phyloP scores from a whole-genome alignment of 1,284 basidiomycete genomes.

The Mycosarcoma mackinlayi region DNA sequence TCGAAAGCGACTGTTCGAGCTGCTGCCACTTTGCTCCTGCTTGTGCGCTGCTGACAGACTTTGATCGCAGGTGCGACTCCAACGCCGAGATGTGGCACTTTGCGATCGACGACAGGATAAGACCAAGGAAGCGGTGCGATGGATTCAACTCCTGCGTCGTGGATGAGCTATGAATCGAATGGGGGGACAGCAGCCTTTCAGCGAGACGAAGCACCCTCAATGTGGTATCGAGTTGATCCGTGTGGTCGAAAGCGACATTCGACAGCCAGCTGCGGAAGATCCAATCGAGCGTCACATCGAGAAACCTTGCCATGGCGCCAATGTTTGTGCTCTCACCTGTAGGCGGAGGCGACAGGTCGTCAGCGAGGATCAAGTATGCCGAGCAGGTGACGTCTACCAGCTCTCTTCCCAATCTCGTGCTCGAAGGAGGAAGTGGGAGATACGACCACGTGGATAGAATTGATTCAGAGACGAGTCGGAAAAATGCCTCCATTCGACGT shows the following conservation, averaged over 20 bases:
- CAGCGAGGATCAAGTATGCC: constrained; percentile 5
- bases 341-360: constrained; percentile 8
- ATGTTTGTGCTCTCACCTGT: not conserved
- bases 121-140: not conserved
- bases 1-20: not conserved
- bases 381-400: constrained; percentile 24
- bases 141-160: not conserved
- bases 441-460: constrained; percentile 44
- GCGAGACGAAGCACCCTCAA: constrained; percentile 6
- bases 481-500: constrained; percentile 24
- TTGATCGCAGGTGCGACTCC: constrained; percentile 10
- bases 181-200: constrained; percentile 2
- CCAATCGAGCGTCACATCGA: constrained; percentile 32
- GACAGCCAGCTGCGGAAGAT: constrained; percentile 22
- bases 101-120: constrained; percentile 11
- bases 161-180: too few species aligned
- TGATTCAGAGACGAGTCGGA: constrained; percentile 17
- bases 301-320: constrained; percentile 15
- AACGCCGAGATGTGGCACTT: constrained; percentile 22
- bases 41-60: not conserved
- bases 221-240: constrained; percentile 10
- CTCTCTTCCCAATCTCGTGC: constrained; percentile 7
- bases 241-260: constrained; percentile 15
- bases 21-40: constrained; percentile 5
- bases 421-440: constrained; percentile 28